Evolutionary conservation across 192 early-diverging fungal genomes (phyloP).

Genomic region (Coemansia asiatica): DNA sequence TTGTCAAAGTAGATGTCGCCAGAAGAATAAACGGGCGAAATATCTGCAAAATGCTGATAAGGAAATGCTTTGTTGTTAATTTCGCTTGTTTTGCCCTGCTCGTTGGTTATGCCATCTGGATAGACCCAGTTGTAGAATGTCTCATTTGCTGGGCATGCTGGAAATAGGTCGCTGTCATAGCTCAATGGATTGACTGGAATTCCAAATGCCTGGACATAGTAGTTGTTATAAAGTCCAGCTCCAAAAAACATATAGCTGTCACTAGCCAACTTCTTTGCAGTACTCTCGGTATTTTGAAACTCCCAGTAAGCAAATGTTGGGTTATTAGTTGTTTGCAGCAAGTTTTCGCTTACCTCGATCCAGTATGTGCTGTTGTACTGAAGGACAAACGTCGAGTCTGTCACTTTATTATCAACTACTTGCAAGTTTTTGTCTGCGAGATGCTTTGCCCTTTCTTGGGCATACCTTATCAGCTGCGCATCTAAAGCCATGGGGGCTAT

Average conservation of each 20-base stretch:
- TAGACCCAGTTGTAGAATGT: slow-evolving; percentile 47
- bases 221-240: slow-evolving; percentile 21
- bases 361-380: slow-evolving; percentile 28
- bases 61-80: slow-evolving; percentile 25
- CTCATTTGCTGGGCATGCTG: slow-evolving; percentile 41
- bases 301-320: slow-evolving; percentile 49
- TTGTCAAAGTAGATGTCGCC: slow-evolving; percentile 12
- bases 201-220: slow-evolving; percentile 49
- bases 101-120: slow-evolving; percentile 18
- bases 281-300: slow-evolving; percentile 11
- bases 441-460: slow-evolving; percentile 36
- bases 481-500: slow-evolving; percentile 29
- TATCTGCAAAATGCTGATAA: slow-evolving; percentile 12
- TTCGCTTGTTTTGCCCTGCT: neutral
- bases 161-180: slow-evolving; percentile 15
- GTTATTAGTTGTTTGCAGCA: slow-evolving; percentile 22
- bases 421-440: slow-evolving; percentile 7
- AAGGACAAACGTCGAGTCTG: slow-evolving; percentile 5
- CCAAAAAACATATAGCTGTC: slow-evolving; percentile 25
- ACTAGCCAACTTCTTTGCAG: slow-evolving; percentile 12
- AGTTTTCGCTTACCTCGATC: slow-evolving; percentile 34
- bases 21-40: neutral
- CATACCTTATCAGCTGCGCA: slow-evolving; percentile 33
- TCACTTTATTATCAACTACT: slow-evolving; percentile 13
- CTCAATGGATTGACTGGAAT: slow-evolving; percentile 11